These are phyloP conservation scores for Cyberlindnera euphorbiae DNA, from an alignment of 805 yeast genomes.

Conservation along the genomic window DNA sequence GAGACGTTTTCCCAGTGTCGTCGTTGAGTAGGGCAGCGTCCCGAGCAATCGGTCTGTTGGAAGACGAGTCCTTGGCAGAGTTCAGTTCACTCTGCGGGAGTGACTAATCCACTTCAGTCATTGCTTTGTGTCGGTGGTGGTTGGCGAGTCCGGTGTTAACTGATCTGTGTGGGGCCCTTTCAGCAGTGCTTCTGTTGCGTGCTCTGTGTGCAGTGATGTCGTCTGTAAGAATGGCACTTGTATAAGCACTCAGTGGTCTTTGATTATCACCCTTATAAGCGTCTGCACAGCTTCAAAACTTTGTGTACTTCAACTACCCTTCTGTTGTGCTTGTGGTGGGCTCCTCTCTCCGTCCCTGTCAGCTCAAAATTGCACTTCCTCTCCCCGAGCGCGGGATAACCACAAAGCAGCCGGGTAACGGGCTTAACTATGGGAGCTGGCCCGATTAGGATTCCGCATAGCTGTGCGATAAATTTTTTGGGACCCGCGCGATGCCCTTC, in stretches of 20 bases:
- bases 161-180: too few species aligned
- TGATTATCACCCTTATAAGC: too few species aligned
- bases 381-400: slow-evolving; percentile 1
- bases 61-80: not conserved
- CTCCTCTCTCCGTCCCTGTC: not conserved
- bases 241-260: too few species aligned
- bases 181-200: not conserved
- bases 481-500: slow-evolving; percentile 17
- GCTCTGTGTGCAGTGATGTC: not conserved
- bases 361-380: slow-evolving; percentile 3
- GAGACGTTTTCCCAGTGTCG: slow-evolving; percentile 26
- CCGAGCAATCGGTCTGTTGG: not conserved
- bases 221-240: too few species aligned
- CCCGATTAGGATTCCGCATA: slow-evolving; percentile 5
- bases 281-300: too few species aligned
- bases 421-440: not conserved
- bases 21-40: not conserved
- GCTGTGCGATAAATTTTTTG: slow-evolving; percentile 11
- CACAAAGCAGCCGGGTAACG: slow-evolving; percentile 8
- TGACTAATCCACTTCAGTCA: slow-evolving; percentile 18
- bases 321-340: too few species aligned
- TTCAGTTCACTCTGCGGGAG: slow-evolving; percentile 4
- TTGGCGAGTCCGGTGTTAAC: too few species aligned
- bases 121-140: slow-evolving; percentile 1
- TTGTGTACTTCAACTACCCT: too few species aligned